phyloP scores from a whole-genome alignment of 257 asterid genomes.

The Gentiana straminea region DNA sequence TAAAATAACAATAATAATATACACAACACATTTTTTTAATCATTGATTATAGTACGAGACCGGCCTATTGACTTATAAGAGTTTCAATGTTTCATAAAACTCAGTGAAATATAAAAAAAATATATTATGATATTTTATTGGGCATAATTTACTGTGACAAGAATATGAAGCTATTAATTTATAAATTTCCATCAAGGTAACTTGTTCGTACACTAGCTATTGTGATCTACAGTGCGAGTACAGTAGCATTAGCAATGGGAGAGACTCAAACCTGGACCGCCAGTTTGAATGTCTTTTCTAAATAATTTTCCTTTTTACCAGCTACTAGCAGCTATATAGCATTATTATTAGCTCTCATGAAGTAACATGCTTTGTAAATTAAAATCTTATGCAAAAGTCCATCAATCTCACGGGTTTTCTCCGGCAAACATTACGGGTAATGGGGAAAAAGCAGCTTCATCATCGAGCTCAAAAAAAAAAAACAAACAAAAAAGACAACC shows the following conservation, averaged over 20 bases:
- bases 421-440: conserved; percentile 26
- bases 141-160: no score
- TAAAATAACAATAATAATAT: no score
- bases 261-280: conserved; percentile 20
- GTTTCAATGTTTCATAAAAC: no score
- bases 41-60: no score
- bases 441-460: conserved; percentile 27
- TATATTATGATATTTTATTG: no score
- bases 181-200: no score
- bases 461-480: conserved; percentile 11
- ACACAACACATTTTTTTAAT: no score
- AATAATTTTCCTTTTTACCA: not conserved
- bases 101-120: no score
- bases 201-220: no score
- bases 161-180: no score
- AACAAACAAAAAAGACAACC: conserved; percentile 11
- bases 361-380: not conserved
- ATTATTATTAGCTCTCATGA: not conserved
- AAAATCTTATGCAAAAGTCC: conserved; percentile 12
- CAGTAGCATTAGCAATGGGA: not conserved
- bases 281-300: not conserved
- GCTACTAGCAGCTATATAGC: not conserved
- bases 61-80: no score
- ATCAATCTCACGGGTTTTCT: conserved; percentile 13
- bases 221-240: no score